These are phyloP conservation scores for Exsudoporus frostii DNA, from an alignment of 768 basidiomycete species.

Conservation along the genomic window DNA sequence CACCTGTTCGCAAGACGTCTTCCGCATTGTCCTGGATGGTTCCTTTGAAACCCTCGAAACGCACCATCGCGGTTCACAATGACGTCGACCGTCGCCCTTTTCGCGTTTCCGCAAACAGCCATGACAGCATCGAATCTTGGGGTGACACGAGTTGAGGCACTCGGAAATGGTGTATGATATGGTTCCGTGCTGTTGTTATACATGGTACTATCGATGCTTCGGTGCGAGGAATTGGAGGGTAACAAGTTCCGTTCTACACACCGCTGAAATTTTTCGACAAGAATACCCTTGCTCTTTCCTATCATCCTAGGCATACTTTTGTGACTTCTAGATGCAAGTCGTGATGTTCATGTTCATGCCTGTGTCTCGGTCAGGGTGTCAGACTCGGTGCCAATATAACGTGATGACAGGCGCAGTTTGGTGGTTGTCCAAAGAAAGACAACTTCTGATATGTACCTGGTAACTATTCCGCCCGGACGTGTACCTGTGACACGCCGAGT, in stretches of 20 bases:
- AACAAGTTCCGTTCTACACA: not conserved
- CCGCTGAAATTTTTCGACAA: not conserved
- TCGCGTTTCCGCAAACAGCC: slow-evolving; percentile 12
- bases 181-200: slow-evolving; percentile 20
- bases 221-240: not conserved
- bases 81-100: slow-evolving; percentile 7
- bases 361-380: not conserved
- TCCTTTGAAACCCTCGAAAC: slow-evolving; percentile 13
- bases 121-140: slow-evolving; percentile 41
- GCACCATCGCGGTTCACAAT: not conserved
- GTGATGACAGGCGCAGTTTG: too few relatives aligned
- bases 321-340: not conserved
- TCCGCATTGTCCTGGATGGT: slow-evolving; percentile 31
- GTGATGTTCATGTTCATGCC: not conserved
- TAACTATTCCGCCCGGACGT: too few relatives aligned
- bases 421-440: too few relatives aligned
- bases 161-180: not conserved
- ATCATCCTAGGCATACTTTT: not conserved
- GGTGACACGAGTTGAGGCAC: slow-evolving; percentile 5
- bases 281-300: not conserved
- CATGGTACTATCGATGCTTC: not conserved
- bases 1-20: slow-evolving; percentile 16
- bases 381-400: not conserved
- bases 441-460: too few relatives aligned
- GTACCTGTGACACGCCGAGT: too few relatives aligned